Conservation (phyloP, 805 yeast genomes). For the Candida vartiovaarae region DNA sequence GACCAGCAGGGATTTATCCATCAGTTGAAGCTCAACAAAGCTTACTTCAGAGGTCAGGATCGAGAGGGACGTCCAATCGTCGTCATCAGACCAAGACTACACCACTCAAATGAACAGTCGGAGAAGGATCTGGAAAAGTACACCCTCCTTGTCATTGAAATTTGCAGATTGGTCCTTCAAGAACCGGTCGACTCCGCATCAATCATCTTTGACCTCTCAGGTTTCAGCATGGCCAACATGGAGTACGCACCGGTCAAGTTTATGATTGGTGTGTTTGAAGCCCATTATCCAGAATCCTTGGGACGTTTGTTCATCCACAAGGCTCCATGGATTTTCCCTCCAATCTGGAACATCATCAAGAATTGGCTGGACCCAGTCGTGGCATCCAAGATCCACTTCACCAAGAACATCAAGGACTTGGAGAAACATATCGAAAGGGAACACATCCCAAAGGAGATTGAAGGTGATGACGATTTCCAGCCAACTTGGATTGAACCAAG, state of each 20-base stretch:
- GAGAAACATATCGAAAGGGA: slow-evolving; percentile 50
- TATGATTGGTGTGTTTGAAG: slow-evolving; percentile 84
- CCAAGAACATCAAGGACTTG: slow-evolving; percentile 64
- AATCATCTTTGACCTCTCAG: slow-evolving; percentile 79
- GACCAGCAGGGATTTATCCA: slow-evolving; percentile 34
- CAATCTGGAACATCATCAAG: slow-evolving; percentile 89
- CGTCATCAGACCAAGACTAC: slow-evolving; percentile 71
- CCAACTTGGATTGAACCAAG: slow-evolving; percentile 57
- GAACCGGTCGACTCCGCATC: slow-evolving; percentile 79
- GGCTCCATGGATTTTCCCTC: slow-evolving; percentile 95
- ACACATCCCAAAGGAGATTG: slow-evolving; percentile 62
- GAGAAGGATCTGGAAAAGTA: slow-evolving; percentile 67
- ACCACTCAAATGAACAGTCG: slow-evolving; percentile 60
- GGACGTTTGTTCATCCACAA: slow-evolving; percentile 81
- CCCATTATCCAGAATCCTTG: slow-evolving; percentile 91
- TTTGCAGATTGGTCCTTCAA: slow-evolving; percentile 64
- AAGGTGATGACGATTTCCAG: slow-evolving; percentile 61
- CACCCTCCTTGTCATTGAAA: slow-evolving; percentile 73
- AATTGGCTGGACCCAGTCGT: slow-evolving; percentile 97
- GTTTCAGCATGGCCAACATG: slow-evolving; percentile 85
- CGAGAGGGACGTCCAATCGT: slow-evolving; percentile 71
- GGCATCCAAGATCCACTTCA: slow-evolving; percentile 82
- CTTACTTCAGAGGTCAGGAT: slow-evolving; percentile 71
- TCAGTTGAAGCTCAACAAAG: slow-evolving; percentile 52
- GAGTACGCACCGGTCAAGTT: slow-evolving; percentile 89